These are phyloP conservation scores for Heritiera littoralis DNA, from an alignment of 345 rosid species.

Conservation along the genomic window DNA sequence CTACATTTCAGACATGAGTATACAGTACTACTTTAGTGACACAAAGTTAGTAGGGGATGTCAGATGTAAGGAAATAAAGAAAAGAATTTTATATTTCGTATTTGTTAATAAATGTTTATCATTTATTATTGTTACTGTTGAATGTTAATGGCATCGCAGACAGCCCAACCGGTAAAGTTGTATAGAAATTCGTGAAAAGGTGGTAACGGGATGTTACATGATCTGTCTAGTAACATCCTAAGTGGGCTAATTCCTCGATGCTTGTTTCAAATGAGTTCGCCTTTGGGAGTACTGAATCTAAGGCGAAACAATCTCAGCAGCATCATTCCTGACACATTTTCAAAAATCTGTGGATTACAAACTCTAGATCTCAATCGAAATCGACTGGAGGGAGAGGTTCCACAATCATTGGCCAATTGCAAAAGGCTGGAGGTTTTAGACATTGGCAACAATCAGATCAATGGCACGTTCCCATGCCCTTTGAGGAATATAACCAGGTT, in stretches of 20 bases:
- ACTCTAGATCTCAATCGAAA: conserved; percentile 46
- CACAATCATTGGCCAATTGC: conserved; percentile 38
- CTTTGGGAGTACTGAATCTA: conserved; percentile 20
- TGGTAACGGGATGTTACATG: too few species aligned
- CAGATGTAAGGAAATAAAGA: too few species aligned
- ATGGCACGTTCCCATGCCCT: conserved; percentile 40
- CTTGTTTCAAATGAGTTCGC: not conserved
- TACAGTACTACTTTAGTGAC: too few species aligned
- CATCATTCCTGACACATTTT: conserved; percentile 24
- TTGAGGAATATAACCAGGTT: conserved; percentile 31
- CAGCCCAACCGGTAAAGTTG: too few species aligned
- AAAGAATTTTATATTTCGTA: too few species aligned
- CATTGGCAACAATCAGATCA: conserved; percentile 38
- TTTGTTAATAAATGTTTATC: too few species aligned
- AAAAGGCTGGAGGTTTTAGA: conserved; percentile 36
- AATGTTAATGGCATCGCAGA: too few species aligned
- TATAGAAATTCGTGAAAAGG: too few species aligned
- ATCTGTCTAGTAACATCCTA: conserved; percentile 45
- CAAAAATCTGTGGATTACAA: conserved; percentile 19
- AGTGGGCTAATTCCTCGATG: conserved; percentile 38
- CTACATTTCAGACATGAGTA: too few species aligned
- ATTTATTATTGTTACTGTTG: too few species aligned
- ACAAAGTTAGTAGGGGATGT: too few species aligned
- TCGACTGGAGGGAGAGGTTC: conserved; percentile 32
- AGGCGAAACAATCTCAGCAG: conserved; percentile 6